phyloP scores from a whole-genome alignment of 225 moss, liverwort and hornwort genomes.

The Takakia lepidozioides region DNA sequence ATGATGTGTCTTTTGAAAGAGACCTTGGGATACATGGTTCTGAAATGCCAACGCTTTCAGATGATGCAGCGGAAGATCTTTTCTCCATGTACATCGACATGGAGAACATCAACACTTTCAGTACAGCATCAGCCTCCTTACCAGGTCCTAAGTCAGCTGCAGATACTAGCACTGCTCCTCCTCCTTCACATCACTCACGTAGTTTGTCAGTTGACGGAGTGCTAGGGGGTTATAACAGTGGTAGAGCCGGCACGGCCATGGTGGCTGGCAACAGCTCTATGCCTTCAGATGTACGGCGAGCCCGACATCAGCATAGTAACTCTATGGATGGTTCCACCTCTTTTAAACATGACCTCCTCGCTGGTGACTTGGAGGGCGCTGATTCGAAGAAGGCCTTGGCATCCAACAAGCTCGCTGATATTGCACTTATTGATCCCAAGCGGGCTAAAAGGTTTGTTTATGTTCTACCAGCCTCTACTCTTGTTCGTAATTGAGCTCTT shows the following conservation, averaged over 20 bases:
- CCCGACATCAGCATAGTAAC: constrained; percentile 46
- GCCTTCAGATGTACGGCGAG: constrained; percentile 46
- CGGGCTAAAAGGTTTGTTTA: constrained; percentile 41
- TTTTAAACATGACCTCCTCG: constrained; percentile 41
- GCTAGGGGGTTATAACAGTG: constrained; percentile 34
- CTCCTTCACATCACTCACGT: constrained; percentile 34
- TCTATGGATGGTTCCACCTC: constrained; percentile 58
- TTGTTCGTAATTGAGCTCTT: no score
- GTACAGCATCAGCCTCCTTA: constrained; percentile 27
- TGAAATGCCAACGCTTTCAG: constrained; percentile 52
- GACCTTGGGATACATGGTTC: constrained; percentile 51
- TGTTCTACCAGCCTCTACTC: no score
- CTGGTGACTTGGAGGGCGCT: constrained; percentile 33
- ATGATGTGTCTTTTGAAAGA: constrained; percentile 46
- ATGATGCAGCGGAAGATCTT: constrained; percentile 52
- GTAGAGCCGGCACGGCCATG: constrained; percentile 21
- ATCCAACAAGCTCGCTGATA: constrained; percentile 47
- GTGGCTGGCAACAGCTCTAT: constrained; percentile 32
- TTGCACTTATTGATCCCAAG: constrained; percentile 51
- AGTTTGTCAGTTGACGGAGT: constrained; percentile 51
- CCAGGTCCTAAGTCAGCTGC: constrained; percentile 17
- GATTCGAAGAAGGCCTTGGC: constrained; percentile 52
- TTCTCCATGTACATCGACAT: constrained; percentile 65
- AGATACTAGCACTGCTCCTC: constrained; percentile 29
- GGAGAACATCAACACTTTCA: constrained; percentile 54